These are phyloP conservation scores for Amanita thiersii DNA, from an alignment of 768 basidiomycete genomes.

Conservation along the genomic window DNA sequence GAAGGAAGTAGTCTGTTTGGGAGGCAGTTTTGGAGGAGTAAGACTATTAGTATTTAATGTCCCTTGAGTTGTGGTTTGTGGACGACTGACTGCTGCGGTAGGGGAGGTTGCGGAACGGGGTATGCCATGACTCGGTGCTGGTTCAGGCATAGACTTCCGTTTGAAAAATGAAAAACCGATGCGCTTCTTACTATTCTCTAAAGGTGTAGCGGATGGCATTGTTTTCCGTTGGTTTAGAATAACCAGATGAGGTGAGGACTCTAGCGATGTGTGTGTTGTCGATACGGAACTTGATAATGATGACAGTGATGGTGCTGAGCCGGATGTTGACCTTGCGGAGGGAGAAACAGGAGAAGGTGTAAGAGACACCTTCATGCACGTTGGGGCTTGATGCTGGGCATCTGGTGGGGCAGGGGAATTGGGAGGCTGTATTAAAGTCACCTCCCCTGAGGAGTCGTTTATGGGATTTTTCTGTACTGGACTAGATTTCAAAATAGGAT, in stretches of 20 bases:
- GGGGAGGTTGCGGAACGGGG: not conserved
- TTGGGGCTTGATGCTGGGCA: slow-evolving; percentile 8
- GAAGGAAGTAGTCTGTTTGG: no score
- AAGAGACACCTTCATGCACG: slow-evolving; percentile 9
- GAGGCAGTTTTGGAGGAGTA: no score
- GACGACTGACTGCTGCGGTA: not conserved
- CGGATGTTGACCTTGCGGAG: slow-evolving; percentile 11
- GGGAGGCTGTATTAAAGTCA: slow-evolving; percentile 24
- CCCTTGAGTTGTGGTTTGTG: not conserved
- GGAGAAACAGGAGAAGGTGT: slow-evolving; percentile 15
- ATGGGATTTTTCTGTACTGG: slow-evolving; percentile 7
- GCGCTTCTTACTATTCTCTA: not conserved
- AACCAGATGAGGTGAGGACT: not conserved
- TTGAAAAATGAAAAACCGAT: slow-evolving; percentile 5
- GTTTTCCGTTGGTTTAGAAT: not conserved
- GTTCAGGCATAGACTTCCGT: not conserved
- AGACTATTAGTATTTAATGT: no score
- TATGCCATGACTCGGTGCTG: not conserved
- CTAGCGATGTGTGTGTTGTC: not conserved
- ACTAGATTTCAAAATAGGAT: slow-evolving; percentile 19
- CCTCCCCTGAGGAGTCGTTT: slow-evolving; percentile 15
- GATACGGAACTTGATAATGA: slow-evolving; percentile 1
- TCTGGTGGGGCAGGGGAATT: slow-evolving; percentile 22
- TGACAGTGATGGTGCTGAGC: not conserved
- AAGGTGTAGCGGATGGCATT: not conserved